A percentile compares a stretch with the other conserved stretches of the same genome.
Evolutionary conservation across 306 rosid species (phyloP).

Genomic region (Cucumis cinereus): DNA sequence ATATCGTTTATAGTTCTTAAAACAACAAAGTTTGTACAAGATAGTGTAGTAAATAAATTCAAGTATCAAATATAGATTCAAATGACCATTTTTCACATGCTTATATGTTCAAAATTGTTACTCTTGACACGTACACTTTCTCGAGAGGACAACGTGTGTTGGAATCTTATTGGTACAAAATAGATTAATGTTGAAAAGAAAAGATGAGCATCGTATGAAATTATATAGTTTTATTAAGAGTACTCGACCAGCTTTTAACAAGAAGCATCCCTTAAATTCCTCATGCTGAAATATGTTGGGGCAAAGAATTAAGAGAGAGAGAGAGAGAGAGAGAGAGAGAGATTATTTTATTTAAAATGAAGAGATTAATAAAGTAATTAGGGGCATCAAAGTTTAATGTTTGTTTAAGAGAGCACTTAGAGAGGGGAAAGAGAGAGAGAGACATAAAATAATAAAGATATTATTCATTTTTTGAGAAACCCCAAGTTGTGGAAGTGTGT

Average conservation of each 20-base stretch:
- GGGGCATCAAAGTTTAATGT: not conserved
- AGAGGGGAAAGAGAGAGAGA: not conserved
- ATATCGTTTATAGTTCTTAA: no score
- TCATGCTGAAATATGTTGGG: not conserved
- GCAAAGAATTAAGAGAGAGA: no score
- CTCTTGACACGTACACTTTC: not conserved
- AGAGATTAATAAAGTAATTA: not conserved
- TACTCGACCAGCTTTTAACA: not conserved
- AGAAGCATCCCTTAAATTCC: conserved; percentile 2
- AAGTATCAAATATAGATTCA: no score
- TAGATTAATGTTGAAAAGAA: not conserved
- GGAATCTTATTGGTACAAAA: not conserved
- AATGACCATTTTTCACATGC: no score
- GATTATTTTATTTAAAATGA: not conserved
- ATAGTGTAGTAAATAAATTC: no score
- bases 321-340: not conserved
- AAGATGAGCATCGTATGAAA: not conserved
- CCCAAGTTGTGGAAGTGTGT: not conserved
- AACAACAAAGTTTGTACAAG: no score
- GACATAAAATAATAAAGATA: not conserved
- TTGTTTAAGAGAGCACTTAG: not conserved
- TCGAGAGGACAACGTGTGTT: not conserved
- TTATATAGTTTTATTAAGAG: not conserved
- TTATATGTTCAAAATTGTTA: not conserved
- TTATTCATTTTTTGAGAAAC: not conserved